These are phyloP conservation scores for Phlegmacium glaucopus DNA, from an alignment of 768 basidiomycete genomes.

Conservation along the genomic window DNA sequence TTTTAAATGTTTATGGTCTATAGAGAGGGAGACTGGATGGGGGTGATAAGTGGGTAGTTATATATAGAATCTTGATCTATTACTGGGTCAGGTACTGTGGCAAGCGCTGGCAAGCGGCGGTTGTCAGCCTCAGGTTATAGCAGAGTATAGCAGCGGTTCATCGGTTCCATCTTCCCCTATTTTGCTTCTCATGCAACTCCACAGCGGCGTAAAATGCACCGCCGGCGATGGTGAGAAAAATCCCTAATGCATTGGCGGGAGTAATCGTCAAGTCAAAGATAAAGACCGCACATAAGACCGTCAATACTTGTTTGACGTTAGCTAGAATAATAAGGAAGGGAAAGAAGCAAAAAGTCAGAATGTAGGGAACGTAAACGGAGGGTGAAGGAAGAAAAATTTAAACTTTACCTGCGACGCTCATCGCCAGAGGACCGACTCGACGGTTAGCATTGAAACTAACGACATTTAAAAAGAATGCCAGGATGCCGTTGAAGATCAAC, in stretches of 20 bases:
- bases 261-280: constrained; percentile 86
- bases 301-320: constrained; percentile 92
- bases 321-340: constrained; percentile 34
- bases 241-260: constrained; percentile 76
- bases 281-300: constrained; percentile 77
- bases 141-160: constrained; percentile 5
- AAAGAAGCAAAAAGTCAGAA: background rate
- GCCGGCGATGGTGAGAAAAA: constrained; percentile 78
- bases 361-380: background rate
- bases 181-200: constrained; percentile 51
- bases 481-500: constrained; percentile 71
- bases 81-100: no score
- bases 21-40: no score
- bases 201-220: constrained; percentile 79
- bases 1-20: no score
- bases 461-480: constrained; percentile 92
- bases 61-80: no score
- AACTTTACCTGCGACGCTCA: constrained; percentile 91
- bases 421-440: constrained; percentile 82
- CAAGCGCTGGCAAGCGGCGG: no score
- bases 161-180: constrained; percentile 9
- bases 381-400: constrained; percentile 20
- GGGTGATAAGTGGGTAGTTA: no score
- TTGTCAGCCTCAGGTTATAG: no score
- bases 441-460: constrained; percentile 97